A percentile compares a stretch with the other conserved stretches of the same genome.
These are phyloP conservation scores for Periconia sp. DNA, from an alignment of 2,329 filamentous ascomycete species.

Conservation along the genomic window DNA sequence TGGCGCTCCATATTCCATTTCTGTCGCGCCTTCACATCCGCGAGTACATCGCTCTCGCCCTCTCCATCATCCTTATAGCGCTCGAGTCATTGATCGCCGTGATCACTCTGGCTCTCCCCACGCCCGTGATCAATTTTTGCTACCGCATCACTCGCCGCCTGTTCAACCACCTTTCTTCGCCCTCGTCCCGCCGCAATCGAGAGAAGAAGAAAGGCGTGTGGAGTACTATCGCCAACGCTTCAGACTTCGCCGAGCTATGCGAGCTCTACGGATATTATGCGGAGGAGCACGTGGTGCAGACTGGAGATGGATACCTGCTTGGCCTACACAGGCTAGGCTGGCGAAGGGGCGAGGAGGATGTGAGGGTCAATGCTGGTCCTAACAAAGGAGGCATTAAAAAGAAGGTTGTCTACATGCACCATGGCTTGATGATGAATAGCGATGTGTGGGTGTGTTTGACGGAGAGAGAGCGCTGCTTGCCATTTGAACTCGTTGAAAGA, in stretches of 20 bases:
- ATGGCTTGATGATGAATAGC: slow-evolving; percentile 97
- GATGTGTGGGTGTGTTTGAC: slow-evolving; percentile 97
- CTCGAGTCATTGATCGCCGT: slow-evolving; percentile 84
- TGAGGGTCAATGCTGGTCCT: slow-evolving; percentile 74
- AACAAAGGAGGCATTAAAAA: slow-evolving; percentile 67
- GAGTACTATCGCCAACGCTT: slow-evolving; percentile 79
- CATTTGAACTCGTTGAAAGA: slow-evolving; percentile 85
- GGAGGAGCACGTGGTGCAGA: slow-evolving; percentile 96
- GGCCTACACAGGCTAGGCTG: slow-evolving; percentile 88
- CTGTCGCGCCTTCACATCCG: slow-evolving; percentile 65
- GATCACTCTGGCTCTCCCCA: slow-evolving; percentile 84
- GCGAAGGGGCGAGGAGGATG: slow-evolving; percentile 79
- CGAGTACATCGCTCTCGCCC: slow-evolving; percentile 87
- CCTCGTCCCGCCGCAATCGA: slow-evolving; percentile 70
- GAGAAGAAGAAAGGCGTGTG: slow-evolving; percentile 76
- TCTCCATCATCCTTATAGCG: slow-evolving; percentile 81
- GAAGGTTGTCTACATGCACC: slow-evolving; percentile 90
- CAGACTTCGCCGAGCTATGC: slow-evolving; percentile 95
- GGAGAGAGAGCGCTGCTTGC: slow-evolving; percentile 81
- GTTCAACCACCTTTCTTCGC: slow-evolving; percentile 79
- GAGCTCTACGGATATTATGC: slow-evolving; percentile 88
- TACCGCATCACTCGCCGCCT: slow-evolving; percentile 81
- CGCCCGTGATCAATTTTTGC: slow-evolving; percentile 79
- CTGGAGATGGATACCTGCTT: slow-evolving; percentile 89
- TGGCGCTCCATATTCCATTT: slow-evolving; percentile 64